Evolutionary conservation across 495 filamentous ascomycete genomes (phyloP).

Genomic region (Staphylotrichum tortipilum): DNA sequence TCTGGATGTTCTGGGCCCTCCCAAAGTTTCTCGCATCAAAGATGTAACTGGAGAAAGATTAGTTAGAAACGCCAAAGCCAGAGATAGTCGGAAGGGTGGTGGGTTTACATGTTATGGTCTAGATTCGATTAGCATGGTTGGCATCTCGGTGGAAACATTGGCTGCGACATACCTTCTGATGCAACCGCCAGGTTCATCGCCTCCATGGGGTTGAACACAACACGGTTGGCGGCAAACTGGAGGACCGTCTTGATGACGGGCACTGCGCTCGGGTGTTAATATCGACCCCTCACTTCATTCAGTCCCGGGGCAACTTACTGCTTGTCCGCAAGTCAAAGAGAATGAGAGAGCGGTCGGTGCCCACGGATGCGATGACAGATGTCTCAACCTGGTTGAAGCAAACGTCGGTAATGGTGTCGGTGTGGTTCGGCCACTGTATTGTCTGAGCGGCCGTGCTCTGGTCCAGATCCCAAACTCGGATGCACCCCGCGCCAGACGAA

Average conservation of each 20-base stretch:
- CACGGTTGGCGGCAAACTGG: conserved; percentile 71
- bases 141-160: background rate
- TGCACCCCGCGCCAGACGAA: conserved; percentile 68
- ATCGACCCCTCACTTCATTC: no score
- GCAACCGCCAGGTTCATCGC: conserved; percentile 32
- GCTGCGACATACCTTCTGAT: conserved; percentile 21
- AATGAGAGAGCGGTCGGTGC: conserved; percentile 75
- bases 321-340: conserved; percentile 76
- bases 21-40: conserved; percentile 34
- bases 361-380: conserved; percentile 73
- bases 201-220: conserved; percentile 87
- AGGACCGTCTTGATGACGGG: conserved; percentile 73
- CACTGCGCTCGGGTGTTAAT: conserved; percentile 36
- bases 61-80: background rate
- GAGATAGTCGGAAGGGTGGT: background rate
- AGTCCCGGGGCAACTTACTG: conserved; percentile 5
- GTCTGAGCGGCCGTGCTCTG: conserved; percentile 69
- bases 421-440: conserved; percentile 74
- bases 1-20: conserved; percentile 70
- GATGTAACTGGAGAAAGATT: conserved; percentile 17
- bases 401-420: conserved; percentile 85
- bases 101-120: conserved; percentile 44
- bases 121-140: background rate
- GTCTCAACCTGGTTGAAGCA: conserved; percentile 93
- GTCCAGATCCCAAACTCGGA: conserved; percentile 71